These are phyloP conservation scores for Wickerhamiella bombiphila DNA, from an alignment of 805 yeast genomes.

Conservation along the genomic window DNA sequence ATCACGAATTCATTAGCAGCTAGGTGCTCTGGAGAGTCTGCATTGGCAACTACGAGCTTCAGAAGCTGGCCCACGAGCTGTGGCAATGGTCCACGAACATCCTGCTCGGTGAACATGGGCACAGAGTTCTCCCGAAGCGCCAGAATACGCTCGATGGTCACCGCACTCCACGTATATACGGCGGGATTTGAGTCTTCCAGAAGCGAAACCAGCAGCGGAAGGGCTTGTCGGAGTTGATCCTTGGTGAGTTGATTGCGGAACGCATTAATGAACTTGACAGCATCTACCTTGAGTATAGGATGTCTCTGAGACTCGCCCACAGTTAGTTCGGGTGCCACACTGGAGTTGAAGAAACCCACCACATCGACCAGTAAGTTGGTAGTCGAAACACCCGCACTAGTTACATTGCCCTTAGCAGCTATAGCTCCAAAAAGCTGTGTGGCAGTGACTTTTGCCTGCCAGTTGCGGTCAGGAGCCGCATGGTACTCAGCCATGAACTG, in stretches of 20 bases:
- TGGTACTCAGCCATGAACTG: constrained; percentile 43
- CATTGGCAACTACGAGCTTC: constrained; percentile 43
- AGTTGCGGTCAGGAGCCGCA: constrained; percentile 33
- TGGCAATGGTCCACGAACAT: constrained; percentile 45
- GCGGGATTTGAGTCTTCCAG: constrained; percentile 50
- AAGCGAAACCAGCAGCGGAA: constrained; percentile 64
- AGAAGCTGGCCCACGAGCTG: constrained; percentile 54
- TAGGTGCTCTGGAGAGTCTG: constrained; percentile 67
- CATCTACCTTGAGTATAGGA: constrained; percentile 79
- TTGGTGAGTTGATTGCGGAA: constrained; percentile 90
- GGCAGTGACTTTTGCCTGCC: constrained; percentile 83
- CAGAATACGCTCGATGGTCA: constrained; percentile 77
- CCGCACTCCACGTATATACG: constrained; percentile 84
- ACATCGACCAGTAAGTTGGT: constrained; percentile 78
- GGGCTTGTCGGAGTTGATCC: constrained; percentile 60
- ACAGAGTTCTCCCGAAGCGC: constrained; percentile 46
- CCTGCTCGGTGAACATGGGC: constrained; percentile 56
- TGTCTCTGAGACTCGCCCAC: constrained; percentile 29
- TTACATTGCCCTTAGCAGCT: constrained; percentile 83
- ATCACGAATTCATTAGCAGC: constrained; percentile 92
- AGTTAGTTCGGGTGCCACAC: constrained; percentile 74
- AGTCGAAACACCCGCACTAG: constrained; percentile 73
- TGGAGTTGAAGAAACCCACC: constrained; percentile 64
- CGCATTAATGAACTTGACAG: constrained; percentile 76
- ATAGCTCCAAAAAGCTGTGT: constrained; percentile 73